These are phyloP conservation scores for Xylaria sp. DNA, from an alignment of 2,329 filamentous ascomycete species.

Conservation along the genomic window DNA sequence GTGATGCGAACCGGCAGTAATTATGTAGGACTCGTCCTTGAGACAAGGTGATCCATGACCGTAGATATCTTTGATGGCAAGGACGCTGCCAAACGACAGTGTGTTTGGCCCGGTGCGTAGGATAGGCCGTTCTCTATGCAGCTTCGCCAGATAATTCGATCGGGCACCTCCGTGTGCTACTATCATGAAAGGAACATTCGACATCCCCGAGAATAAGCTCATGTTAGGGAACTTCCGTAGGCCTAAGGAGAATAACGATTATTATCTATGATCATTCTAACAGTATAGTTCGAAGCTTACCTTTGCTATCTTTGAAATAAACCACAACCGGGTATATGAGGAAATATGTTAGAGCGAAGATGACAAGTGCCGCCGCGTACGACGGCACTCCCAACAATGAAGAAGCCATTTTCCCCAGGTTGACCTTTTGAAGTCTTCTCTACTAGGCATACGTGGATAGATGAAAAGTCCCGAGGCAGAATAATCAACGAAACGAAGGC, in stretches of 20 bases:
- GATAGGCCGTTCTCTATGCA: slow-evolving; percentile 13
- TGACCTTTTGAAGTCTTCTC: not conserved
- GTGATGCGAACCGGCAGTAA: slow-evolving; percentile 13
- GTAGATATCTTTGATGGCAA: slow-evolving; percentile 24
- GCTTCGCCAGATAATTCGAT: slow-evolving; percentile 1
- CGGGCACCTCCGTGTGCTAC: slow-evolving; percentile 13
- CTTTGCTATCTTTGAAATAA: slow-evolving; percentile 22
- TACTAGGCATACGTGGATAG: not conserved
- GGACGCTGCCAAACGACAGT: slow-evolving; percentile 17
- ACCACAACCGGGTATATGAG: slow-evolving; percentile 15
- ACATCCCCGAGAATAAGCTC: slow-evolving; percentile 18
- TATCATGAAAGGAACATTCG: slow-evolving; percentile 20
- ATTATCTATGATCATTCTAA: not conserved
- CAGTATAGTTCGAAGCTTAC: not conserved
- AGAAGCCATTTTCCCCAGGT: not conserved
- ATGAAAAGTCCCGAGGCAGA: not conserved
- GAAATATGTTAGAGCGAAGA: slow-evolving; percentile 16
- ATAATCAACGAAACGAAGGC: not conserved
- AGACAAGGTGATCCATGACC: slow-evolving; percentile 20
- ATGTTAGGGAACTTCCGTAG: slow-evolving; percentile 21
- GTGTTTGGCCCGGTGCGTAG: slow-evolving; percentile 19
- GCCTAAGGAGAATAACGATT: not conserved
- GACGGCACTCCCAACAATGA: not conserved
- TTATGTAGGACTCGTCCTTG: slow-evolving; percentile 19
- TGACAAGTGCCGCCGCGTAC: slow-evolving; percentile 7